Evolutionary conservation across 805 yeast species (phyloP).

Genomic region (Kuraishia hungarica): DNA sequence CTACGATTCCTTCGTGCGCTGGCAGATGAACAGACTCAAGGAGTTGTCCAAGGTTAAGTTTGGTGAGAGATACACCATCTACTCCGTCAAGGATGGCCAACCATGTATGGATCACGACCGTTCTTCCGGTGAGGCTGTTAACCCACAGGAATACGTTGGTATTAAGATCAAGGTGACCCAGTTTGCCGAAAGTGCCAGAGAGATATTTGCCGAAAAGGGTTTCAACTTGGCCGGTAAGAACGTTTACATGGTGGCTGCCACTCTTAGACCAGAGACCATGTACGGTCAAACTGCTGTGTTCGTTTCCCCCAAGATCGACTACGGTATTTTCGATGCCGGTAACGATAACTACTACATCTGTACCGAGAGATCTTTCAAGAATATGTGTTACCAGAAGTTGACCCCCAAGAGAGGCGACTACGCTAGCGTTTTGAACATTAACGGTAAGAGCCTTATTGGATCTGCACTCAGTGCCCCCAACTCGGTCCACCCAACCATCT

Average conservation of each 20-base stretch:
- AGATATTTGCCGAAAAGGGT: constrained; percentile 39
- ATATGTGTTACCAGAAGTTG: constrained; percentile 91
- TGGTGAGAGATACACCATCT: constrained; percentile 96
- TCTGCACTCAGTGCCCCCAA: constrained; percentile 82
- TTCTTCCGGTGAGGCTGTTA: constrained; percentile 92
- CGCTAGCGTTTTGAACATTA: constrained; percentile 46
- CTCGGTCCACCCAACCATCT: constrained; percentile 57
- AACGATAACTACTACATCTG: constrained; percentile 67
- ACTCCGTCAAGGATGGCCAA: constrained; percentile 97
- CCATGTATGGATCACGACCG: constrained; percentile 99
- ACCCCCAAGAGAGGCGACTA: constrained; percentile 84
- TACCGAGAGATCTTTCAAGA: constrained; percentile 93
- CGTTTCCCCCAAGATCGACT: constrained; percentile 88
- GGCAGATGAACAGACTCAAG: constrained; percentile 91
- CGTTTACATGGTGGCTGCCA: constrained; percentile 85
- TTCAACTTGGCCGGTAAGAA: constrained; percentile 47
- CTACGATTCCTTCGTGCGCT: constrained; percentile 89
- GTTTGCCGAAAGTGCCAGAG: constrained; percentile 48
- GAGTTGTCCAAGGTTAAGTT: constrained; percentile 88
- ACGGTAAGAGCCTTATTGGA: constrained; percentile 75
- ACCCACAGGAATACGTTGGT: constrained; percentile 94
- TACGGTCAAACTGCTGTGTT: constrained; percentile 98
- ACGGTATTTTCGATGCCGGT: constrained; percentile 87
- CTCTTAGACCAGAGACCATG: constrained; percentile 98
- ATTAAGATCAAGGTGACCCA: constrained; percentile 73